A percentile compares a stretch with the other conserved stretches of the same genome.
phyloP scores from a whole-genome alignment of 164 flowering plant genomes.

The Akebia trifoliata region DNA sequence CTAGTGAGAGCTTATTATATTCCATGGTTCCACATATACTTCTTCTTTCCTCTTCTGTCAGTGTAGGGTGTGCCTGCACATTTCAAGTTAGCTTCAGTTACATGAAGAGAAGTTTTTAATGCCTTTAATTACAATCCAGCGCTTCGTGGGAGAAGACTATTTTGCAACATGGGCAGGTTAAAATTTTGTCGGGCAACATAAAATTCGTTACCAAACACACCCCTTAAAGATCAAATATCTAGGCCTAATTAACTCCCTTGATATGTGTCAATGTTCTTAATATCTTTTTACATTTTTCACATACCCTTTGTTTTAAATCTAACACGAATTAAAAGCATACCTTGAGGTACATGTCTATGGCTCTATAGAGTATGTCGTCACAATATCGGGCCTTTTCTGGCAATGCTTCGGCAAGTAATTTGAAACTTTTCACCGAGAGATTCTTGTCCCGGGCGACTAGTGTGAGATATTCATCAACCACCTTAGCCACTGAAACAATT shows the following conservation, averaged over 20 bases:
- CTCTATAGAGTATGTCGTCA: slow-evolving; percentile 43
- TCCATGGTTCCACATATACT: slow-evolving; percentile 32
- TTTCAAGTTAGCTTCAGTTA: neutral
- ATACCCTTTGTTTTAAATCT: neutral
- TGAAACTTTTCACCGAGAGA: slow-evolving; percentile 26
- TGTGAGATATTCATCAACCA: slow-evolving; percentile 40
- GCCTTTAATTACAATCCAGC: neutral
- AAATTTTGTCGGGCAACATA: neutral
- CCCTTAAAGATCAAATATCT: too few species aligned
- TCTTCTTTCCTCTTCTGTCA: slow-evolving; percentile 39
- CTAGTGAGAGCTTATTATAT: slow-evolving; percentile 33
- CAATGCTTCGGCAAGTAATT: slow-evolving; percentile 36
- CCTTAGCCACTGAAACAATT: slow-evolving; percentile 24
- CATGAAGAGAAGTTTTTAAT: too few species aligned
- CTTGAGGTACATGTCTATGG: slow-evolving; percentile 57
- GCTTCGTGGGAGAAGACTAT: neutral
- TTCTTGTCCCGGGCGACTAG: slow-evolving; percentile 30
- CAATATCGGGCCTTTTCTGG: slow-evolving; percentile 35
- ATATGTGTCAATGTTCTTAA: too few species aligned
- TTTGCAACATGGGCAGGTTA: neutral
- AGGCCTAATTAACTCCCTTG: too few species aligned
- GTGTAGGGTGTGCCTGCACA: slow-evolving; percentile 41
- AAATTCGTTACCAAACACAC: neutral
- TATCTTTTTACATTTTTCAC: neutral
- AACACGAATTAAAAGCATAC: slow-evolving; percentile 20